Evolutionary conservation across 352 stramenopile species (phyloP), one percentile per base, ranked within the genome.

Genomic region (Plasmopara muralis): DNA sequence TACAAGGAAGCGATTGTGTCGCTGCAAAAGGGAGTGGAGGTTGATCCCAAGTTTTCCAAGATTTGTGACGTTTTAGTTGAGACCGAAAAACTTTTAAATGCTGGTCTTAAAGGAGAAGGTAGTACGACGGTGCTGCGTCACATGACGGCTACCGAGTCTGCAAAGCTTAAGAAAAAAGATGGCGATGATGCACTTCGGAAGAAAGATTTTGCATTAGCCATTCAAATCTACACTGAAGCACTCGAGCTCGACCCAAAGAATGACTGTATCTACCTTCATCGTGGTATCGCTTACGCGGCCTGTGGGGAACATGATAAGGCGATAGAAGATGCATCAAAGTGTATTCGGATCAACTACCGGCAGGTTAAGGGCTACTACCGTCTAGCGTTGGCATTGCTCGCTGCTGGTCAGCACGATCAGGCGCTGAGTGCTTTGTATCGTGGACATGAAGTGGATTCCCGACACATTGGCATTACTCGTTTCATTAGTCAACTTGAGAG

Each of bases 21-120:
- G 10, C 61, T 93, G 1, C 77, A 72, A 16, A 85, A 85, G 40
- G 82, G 79, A 10, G 73, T 72, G 9, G 69, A 88, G 55, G 76
- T 93, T 6, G 79, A 93, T 38, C 81, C 81, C 8, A 75, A 85
- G 49, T 85, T 85, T 42, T 51, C 55, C 2, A 83, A 89, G 56
- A 63, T 93, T 50, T 67, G 65, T 4, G 62, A 81, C 34, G 57
- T 77, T 13, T 66, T 91, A 12, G 48, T 39, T 8, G 76, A 90
- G 57, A 69, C 89, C 37, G 63, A 82, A 28, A 53, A 53, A 10
- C 55, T 72, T 50, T 43, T 47, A 30, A 66, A 62, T 14, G 10
- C 56, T 14, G 37, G 42, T 15, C 38, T 51, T 12, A 64, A 68
- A 48, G 61, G 61, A 29, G 46, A 28, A 2, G 48, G 57, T 37